These are phyloP conservation scores for Amyloporia xantha DNA, from an alignment of 768 basidiomycete species.

Conservation along the genomic window DNA sequence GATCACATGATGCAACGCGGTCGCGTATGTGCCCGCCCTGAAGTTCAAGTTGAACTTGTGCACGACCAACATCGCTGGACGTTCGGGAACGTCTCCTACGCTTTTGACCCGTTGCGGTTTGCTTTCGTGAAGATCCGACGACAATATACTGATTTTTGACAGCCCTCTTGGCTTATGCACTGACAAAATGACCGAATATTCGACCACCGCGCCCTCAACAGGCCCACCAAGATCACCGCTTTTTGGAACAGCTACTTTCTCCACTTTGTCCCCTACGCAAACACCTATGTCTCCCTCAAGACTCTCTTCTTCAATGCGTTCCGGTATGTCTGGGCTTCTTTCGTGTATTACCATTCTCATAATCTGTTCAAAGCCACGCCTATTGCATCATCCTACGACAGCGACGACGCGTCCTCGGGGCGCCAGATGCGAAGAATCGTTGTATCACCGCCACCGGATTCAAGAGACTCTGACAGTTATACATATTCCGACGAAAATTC, in stretches of 20 bases:
- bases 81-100: constrained; percentile 1
- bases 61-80: too few relatives aligned
- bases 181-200: constrained; percentile 32
- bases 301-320: constrained; percentile 48
- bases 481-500: constrained; percentile 56
- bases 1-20: constrained; percentile 34
- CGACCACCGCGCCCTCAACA: constrained; percentile 23
- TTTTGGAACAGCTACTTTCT: constrained; percentile 54
- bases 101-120: too few relatives aligned
- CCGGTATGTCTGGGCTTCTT: constrained; percentile 50
- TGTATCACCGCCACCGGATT: constrained; percentile 45
- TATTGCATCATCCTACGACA: constrained; percentile 40
- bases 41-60: constrained; percentile 26
- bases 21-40: constrained; percentile 35
- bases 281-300: constrained; percentile 55
- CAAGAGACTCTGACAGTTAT: constrained; percentile 44
- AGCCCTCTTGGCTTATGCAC: too few relatives aligned
- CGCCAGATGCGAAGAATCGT: constrained; percentile 45
- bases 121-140: too few relatives aligned
- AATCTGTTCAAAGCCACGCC: constrained; percentile 33
- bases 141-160: too few relatives aligned
- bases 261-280: constrained; percentile 43
- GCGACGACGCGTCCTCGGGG: constrained; percentile 38
- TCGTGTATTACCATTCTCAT: not conserved
- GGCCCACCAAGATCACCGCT: constrained; percentile 49